A percentile compares a stretch with the other conserved stretches of the same genome.
These are phyloP conservation scores for Phaeolepiota aurea DNA, from an alignment of 768 basidiomycete genomes.

Conservation along the genomic window DNA sequence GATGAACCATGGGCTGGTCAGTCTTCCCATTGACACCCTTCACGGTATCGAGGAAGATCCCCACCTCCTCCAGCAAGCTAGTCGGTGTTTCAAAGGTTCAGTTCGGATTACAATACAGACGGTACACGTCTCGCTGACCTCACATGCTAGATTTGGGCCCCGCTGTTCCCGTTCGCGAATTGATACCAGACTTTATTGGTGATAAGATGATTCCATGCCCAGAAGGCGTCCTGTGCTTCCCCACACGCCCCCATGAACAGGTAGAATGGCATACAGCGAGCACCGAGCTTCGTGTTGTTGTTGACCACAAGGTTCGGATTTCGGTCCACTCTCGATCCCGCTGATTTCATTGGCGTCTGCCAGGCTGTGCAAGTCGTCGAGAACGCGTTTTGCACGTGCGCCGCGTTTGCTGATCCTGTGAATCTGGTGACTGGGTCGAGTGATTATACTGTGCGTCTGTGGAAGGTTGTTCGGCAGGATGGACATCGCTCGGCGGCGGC, in stretches of 20 bases:
- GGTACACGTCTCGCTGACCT: no score
- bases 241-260: conserved; percentile 56
- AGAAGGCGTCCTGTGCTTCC: conserved; percentile 47
- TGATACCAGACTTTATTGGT: conserved; percentile 50
- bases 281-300: conserved; percentile 50
- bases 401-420: conserved; percentile 65
- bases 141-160: conserved; percentile 37
- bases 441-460: conserved; percentile 77
- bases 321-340: neutral
- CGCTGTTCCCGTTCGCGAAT: conserved; percentile 33
- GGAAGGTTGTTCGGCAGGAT: conserved; percentile 49
- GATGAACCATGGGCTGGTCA: conserved; percentile 61
- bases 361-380: conserved; percentile 76
- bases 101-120: neutral
- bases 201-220: conserved; percentile 58
- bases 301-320: conserved; percentile 49
- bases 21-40: conserved; percentile 59
- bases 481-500: conserved; percentile 11
- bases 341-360: neutral
- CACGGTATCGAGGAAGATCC: conserved; percentile 85
- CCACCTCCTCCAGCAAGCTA: conserved; percentile 53
- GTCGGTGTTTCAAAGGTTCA: conserved; percentile 49
- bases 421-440: conserved; percentile 75
- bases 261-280: conserved; percentile 57
- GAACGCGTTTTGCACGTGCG: conserved; percentile 62